These are phyloP conservation scores for Pascua sp. DNA, from an alignment of 1,284 basidiomycete species.

Conservation along the genomic window DNA sequence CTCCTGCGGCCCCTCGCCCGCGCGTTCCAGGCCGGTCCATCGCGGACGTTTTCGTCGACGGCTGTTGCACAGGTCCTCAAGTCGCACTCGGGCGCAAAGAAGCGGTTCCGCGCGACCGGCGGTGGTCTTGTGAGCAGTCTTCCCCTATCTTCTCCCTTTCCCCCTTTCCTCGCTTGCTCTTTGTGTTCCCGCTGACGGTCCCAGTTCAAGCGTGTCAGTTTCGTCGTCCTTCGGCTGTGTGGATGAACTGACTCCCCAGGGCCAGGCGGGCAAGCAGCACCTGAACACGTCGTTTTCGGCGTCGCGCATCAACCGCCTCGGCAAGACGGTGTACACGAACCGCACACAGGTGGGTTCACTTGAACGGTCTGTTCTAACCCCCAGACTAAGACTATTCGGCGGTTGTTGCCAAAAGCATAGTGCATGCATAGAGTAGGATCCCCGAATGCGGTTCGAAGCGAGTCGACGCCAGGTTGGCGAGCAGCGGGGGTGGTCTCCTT, in stretches of 20 bases:
- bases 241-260: conserved; percentile 9
- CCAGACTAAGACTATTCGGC: conserved; percentile 2
- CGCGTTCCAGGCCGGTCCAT: background rate
- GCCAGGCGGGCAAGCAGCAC: conserved; percentile 39
- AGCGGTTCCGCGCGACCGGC: conserved; percentile 29
- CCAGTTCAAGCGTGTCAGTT: conserved; percentile 32
- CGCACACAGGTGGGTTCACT: conserved; percentile 29
- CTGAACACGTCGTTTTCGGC: conserved; percentile 38
- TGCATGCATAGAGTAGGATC: conserved; percentile 7
- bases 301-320: conserved; percentile 33
- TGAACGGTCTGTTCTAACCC: too few relatives aligned
- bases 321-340: conserved; percentile 31
- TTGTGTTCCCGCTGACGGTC: conserved; percentile 4
- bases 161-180: background rate
- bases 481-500: too few relatives aligned
- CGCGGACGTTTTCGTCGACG: conserved; percentile 15
- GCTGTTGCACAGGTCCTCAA: conserved; percentile 26
- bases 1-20: background rate
- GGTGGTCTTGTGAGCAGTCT: conserved; percentile 8
- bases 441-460: too few relatives aligned
- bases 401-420: background rate
- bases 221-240: background rate
- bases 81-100: conserved; percentile 37
- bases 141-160: background rate
- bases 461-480: too few relatives aligned